Conservation (phyloP, 768 basidiomycete genomes). For the Suillus cothurnatus region DNA sequence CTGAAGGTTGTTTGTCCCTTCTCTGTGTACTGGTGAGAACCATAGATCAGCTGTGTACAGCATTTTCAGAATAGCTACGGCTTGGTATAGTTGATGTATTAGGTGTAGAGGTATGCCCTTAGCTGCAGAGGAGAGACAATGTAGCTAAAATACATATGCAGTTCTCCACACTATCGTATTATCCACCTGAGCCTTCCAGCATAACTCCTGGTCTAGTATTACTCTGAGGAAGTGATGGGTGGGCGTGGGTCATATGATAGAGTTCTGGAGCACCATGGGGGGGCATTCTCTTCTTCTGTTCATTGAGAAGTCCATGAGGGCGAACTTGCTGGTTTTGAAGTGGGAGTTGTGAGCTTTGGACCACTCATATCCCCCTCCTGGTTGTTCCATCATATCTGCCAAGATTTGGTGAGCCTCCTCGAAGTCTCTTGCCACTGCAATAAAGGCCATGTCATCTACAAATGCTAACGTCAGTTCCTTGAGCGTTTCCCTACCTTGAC, state of each 20-base stretch:
- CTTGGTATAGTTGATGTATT: conserved; percentile 24
- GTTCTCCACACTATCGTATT: not conserved
- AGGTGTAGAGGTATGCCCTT: conserved; percentile 18
- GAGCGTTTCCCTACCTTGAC: too few relatives aligned
- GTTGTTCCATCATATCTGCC: conserved; percentile 23
- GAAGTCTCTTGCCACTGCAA: conserved; percentile 24
- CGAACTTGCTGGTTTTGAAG: conserved; percentile 20
- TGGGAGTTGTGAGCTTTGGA: conserved; percentile 16
- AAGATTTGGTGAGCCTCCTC: conserved; percentile 18
- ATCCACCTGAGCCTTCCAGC: conserved; percentile 16
- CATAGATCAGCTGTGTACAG: conserved; percentile 27
- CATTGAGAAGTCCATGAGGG: conserved; percentile 5
- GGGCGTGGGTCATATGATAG: not conserved
- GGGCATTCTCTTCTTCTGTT: not conserved
- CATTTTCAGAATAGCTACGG: conserved; percentile 29
- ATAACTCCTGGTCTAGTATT: conserved; percentile 21
- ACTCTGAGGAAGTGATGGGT: conserved; percentile 31
- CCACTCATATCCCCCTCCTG: conserved; percentile 19
- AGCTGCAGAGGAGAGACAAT: conserved; percentile 8
- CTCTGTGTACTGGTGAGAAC: conserved; percentile 19
- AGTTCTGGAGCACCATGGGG: not conserved
- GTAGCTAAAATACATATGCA: not conserved
- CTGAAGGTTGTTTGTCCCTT: fast-evolving
- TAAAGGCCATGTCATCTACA: conserved; percentile 9
- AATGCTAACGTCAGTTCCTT: too few relatives aligned